Evolutionary conservation across 139 green algal species (phyloP), one percentile per base, ranked within the genome.

Genomic region (Chloropicon primus): DNA sequence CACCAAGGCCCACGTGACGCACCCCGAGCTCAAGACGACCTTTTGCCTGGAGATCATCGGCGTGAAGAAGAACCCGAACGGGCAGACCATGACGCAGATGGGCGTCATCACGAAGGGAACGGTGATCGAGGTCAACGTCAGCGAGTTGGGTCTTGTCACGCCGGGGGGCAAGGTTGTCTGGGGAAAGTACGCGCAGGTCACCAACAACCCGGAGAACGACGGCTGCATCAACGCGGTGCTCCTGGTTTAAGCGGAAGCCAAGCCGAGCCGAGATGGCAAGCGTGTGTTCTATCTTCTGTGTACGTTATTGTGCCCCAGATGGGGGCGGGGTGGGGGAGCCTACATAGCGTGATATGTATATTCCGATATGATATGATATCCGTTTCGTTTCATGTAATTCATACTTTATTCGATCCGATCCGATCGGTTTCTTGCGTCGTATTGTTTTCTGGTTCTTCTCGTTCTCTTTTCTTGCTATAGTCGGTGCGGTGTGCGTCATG

Each of bases 51-150:
- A 96, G 24, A 98, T 99, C 79, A 88, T 99, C 25, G 94, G 96
- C 22, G 90, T 99, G 26, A 99, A 99, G 90, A 99, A 99, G 88
- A 99, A 99, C 86, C 96, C 96, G 71, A 99, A 99, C 82, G 96
- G 96, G 1, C 82, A 89, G 74, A 96, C 96, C 83, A 99, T 97
- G 88, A 94, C 92, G 0, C 88, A 85, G 71, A 84, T 99, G 75
- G 96, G 96, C 17, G 96, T 99, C 22, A 87, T 99, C 29, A 98
- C 94, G 21, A 98, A 98, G 85, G 86, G 89, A 0, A 97, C 93
- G 10, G 90, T 98, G 72, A 87, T 97, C 21, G 93, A 99, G 87
- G 94, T 99, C 1, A 98, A 99, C 78, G 96, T 99, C 1, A 93
- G 84, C 75, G 96, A 99, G 87, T 88, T 99, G 78, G 96, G 96